Evolutionary conservation across 805 yeast species (phyloP), one percentile per base, ranked within the genome.

Genomic region (Starmerella lactis-condensi): DNA sequence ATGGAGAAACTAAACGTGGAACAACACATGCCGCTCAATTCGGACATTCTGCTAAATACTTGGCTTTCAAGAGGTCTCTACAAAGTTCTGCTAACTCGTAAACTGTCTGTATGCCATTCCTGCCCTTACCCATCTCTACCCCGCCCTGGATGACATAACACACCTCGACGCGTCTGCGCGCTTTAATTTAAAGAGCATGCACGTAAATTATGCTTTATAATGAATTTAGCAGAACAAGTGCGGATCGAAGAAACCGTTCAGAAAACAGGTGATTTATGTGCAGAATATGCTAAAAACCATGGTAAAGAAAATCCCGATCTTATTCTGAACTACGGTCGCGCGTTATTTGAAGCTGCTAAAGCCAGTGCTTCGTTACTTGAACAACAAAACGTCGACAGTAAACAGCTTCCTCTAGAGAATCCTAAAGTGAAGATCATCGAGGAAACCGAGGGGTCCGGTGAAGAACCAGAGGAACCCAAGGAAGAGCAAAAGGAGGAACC

Each of bases 281-380:
- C 66, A 35, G 38, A 51, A 26, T 62, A 55, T 41, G 63, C 69
- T 30, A 54, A 55, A 9, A 60, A 60, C 24, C 55, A 62, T 15
- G 70, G 67, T n/a, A 65, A 66, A 27, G 92, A 81, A 40, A 66
- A 67, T 38, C 75, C 89, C 4, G 77, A 77, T 38, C 60, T 79
- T 41, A 57, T 82, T 44, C 69, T 64, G 41, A 52, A 75, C 24
- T 82, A 82, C 41, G 94, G 93, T 2, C 70, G 72, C 49, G 71
- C 93, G 1, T 53, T 83, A 22, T 82, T 74, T 54, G 75, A 72
- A 39, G 65, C 68, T 23, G 95, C 83, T 1, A 75, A 78, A 6
- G 57, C 68, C 13, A 73, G 67, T 27, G 70, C 81, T 2, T 83
- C 75, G 26, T 74, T 83, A 4, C 62, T 83, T 37, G 93, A 92